Evolutionary conservation across 306 rosid genomes (phyloP), one percentile per base, ranked within the genome.

Genomic region (Inga laurina): DNA sequence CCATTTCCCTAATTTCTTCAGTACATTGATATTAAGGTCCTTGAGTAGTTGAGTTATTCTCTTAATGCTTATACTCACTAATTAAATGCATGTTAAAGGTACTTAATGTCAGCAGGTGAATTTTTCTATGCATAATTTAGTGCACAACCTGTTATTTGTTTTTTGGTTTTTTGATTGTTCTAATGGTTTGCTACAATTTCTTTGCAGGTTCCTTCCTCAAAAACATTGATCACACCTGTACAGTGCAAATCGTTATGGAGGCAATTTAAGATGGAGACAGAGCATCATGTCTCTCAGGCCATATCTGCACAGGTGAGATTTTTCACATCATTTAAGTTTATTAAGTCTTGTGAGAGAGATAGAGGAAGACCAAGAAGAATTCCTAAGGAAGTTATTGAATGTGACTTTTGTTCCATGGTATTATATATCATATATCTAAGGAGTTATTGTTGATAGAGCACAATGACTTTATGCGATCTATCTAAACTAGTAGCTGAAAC

Each of bases 171-270:
- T 15, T 71, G 22, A n/a, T 75, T 67, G 79, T 52, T 82, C 66
- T 68, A 45, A 64, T 70, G 79, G 82, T 39, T 69, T n/a, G 69
- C 24, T 44, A 54, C 15, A 64, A 54, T 54, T 75, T 52, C 62
- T 59, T 30, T 87, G 66, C 85, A 94, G 98, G 90, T 94, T 77
- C 89, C 94, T n/a, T 72, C 93, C 51, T 74, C 91, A 30, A 88
- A 89, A 85, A 94, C 97, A 70, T 83, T 94, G 91, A 87, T 94
- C 86, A 86, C 97, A 51, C 98, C 98, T 72, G 97, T 93, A 81
- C 97, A 94, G 87, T 94, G 98, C 91, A 94, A 91, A 82, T 90
- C 96, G 64, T 79, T 94, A 82, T 94, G 98, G 98, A 87, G 94
- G 91, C 97, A 94, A 87, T 94, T 94, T 88, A 90, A 89, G 84